Evolutionary conservation across 768 basidiomycete genomes (phyloP).

Genomic region (Tricholomella constricta): DNA sequence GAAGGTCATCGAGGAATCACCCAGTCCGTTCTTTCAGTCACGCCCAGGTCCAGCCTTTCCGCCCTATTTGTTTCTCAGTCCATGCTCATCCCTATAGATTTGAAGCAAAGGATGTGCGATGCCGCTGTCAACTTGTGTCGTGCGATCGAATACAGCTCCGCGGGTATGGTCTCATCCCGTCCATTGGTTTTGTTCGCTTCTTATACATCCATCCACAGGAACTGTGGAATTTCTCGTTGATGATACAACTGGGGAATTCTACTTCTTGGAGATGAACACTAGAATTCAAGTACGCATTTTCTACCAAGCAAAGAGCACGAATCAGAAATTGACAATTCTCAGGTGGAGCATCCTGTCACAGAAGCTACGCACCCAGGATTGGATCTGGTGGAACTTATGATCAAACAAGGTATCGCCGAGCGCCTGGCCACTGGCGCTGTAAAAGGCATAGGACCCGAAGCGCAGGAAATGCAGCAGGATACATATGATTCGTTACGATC

Average conservation of each 20-base stretch:
- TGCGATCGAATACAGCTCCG: constrained; percentile 57
- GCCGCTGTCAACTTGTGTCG: constrained; percentile 53
- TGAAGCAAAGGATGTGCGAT: constrained; percentile 49
- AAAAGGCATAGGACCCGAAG: constrained; percentile 9
- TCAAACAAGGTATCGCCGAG: constrained; percentile 53
- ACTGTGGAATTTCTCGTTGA: constrained; percentile 72
- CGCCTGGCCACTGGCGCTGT: constrained; percentile 9
- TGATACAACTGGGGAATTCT: constrained; percentile 52
- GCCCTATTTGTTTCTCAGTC: background rate
- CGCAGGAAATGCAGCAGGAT: constrained; percentile 37
- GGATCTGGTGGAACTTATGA: constrained; percentile 68
- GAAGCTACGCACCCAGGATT: constrained; percentile 55
- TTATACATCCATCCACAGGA: constrained; percentile 37
- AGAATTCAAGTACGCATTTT: constrained; percentile 49
- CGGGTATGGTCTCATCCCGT: constrained; percentile 38
- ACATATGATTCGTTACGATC: constrained; percentile 31
- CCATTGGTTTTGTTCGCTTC: background rate
- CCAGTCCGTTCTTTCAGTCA: constrained; percentile 55
- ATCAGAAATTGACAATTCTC: background rate
- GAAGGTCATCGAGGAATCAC: constrained; percentile 72
- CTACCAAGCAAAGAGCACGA: background rate
- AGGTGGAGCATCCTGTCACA: constrained; percentile 72
- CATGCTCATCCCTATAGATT: constrained; percentile 28
- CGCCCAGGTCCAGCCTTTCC: constrained; percentile 38
- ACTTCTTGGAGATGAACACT: constrained; percentile 75